These are phyloP conservation scores for Aureobasidium sp. DNA, from an alignment of 2,329 filamentous ascomycete genomes.

Conservation along the genomic window DNA sequence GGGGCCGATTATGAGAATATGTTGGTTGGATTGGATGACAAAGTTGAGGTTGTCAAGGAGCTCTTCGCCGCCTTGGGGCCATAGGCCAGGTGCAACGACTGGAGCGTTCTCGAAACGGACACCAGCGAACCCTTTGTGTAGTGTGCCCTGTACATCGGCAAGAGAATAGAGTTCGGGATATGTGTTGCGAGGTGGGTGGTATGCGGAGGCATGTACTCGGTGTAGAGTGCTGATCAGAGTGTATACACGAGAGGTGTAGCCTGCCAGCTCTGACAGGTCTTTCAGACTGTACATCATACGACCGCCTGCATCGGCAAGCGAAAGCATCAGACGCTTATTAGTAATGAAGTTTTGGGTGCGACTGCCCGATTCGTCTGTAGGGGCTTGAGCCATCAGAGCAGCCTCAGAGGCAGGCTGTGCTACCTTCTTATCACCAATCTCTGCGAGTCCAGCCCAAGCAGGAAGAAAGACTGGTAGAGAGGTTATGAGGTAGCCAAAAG, in stretches of 20 bases:
- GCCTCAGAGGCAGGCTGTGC: constrained; percentile 13
- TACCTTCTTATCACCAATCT: background rate
- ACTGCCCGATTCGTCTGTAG: constrained; percentile 39
- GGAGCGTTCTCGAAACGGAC: constrained; percentile 90
- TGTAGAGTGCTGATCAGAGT: constrained; percentile 92
- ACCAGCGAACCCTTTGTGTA: constrained; percentile 90
- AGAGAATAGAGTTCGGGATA: constrained; percentile 79
- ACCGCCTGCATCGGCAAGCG: constrained; percentile 88
- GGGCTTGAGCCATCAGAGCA: constrained; percentile 6
- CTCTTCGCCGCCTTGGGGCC: constrained; percentile 86
- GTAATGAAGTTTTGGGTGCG: constrained; percentile 99
- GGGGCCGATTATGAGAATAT: constrained; percentile 86
- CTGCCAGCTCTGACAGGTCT: constrained; percentile 89
- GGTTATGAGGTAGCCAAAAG: constrained; percentile 89
- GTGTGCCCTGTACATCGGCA: constrained; percentile 86
- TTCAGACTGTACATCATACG: constrained; percentile 99
- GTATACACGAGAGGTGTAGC: constrained; percentile 93
- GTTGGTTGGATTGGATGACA: constrained; percentile 82
- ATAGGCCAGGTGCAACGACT: constrained; percentile 79
- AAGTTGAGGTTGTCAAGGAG: constrained; percentile 83
- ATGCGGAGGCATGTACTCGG: constrained; percentile 84
- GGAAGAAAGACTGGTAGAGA: constrained; percentile 91
- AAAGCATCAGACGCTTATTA: constrained; percentile 97
- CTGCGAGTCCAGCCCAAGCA: constrained; percentile 81
- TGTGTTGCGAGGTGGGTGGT: constrained; percentile 60